A percentile compares a stretch with the other conserved stretches of the same genome.
Evolutionary conservation across 495 filamentous ascomycete species (phyloP).

Genomic region (Diplogelasinospora grovesii): DNA sequence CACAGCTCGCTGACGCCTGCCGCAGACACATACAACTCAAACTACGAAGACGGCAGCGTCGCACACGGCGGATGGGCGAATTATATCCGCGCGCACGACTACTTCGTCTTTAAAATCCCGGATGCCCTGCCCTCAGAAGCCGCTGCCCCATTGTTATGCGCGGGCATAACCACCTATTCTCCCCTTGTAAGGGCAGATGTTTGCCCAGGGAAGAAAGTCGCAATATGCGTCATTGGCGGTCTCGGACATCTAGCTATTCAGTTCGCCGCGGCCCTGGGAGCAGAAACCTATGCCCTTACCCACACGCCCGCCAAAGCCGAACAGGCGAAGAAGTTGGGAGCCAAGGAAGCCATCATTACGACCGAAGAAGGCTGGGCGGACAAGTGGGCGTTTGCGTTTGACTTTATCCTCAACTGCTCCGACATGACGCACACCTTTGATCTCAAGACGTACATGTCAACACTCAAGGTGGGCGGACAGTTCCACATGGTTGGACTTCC

Average conservation of each 20-base stretch:
- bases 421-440: slow-evolving; percentile 64
- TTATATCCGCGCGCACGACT: slow-evolving; percentile 69
- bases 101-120: slow-evolving; percentile 71
- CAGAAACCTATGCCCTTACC: slow-evolving; percentile 61
- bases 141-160: slow-evolving; percentile 75
- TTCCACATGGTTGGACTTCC: slow-evolving; percentile 73
- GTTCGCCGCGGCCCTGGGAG: slow-evolving; percentile 58
- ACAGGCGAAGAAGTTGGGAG: slow-evolving; percentile 57
- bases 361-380: slow-evolving; percentile 58
- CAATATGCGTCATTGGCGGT: slow-evolving; percentile 64
- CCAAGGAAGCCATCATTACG: slow-evolving; percentile 61
- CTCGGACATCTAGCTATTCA: slow-evolving; percentile 62
- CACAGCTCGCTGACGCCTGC: neutral
- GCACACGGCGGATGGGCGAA: slow-evolving; percentile 34
- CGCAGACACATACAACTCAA: slow-evolving; percentile 27
- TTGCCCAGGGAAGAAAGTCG: slow-evolving; percentile 64
- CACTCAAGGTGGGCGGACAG: slow-evolving; percentile 60
- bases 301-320: slow-evolving; percentile 51
- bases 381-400: slow-evolving; percentile 53
- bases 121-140: slow-evolving; percentile 53
- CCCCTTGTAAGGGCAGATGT: slow-evolving; percentile 56
- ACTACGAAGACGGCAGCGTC: slow-evolving; percentile 20
- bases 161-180: slow-evolving; percentile 65
- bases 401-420: slow-evolving; percentile 68
- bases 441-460: slow-evolving; percentile 55